These are phyloP conservation scores for Solanum sejunctum DNA, from an alignment of 257 asterid species.

Conservation along the genomic window DNA sequence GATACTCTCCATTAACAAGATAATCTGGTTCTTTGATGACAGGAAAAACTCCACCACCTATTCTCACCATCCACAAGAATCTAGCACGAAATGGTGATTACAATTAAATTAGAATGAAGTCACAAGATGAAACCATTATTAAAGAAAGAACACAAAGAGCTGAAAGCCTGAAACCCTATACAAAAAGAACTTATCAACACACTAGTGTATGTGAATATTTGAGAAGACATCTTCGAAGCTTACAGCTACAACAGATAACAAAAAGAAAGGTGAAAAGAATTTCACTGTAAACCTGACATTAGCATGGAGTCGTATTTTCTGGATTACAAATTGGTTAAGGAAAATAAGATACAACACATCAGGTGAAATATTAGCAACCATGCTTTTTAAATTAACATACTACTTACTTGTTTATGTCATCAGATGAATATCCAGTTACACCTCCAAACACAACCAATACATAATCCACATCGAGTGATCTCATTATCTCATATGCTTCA, in stretches of 20 bases:
- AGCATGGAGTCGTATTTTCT: neutral
- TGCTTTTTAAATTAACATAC: neutral
- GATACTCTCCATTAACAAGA: conserved; percentile 97
- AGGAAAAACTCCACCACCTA: conserved; percentile 97
- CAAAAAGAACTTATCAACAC: neutral
- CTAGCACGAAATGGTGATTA: conserved; percentile 25
- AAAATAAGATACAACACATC: neutral
- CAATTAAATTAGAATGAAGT: conserved; percentile 7
- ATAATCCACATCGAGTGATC: conserved; percentile 87
- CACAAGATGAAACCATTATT: neutral
- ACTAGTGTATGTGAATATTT: neutral
- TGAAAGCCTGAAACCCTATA: neutral
- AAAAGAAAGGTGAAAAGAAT: neutral
- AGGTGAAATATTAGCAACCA: neutral
- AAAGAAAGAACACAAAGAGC: neutral
- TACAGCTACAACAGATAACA: neutral
- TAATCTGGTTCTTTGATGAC: conserved; percentile 96
- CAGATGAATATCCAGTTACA: conserved; percentile 95
- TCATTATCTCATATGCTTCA: conserved; percentile 96
- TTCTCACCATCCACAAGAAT: conserved; percentile 99
- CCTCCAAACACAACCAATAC: conserved; percentile 97
- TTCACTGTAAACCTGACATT: neutral
- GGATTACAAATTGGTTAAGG: neutral
- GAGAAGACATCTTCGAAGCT: neutral
- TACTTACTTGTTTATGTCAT: conserved; percentile 94